These are phyloP conservation scores for Gigaspora rosea DNA, from an alignment of 192 early-diverging fungal genomes.

Conservation along the genomic window DNA sequence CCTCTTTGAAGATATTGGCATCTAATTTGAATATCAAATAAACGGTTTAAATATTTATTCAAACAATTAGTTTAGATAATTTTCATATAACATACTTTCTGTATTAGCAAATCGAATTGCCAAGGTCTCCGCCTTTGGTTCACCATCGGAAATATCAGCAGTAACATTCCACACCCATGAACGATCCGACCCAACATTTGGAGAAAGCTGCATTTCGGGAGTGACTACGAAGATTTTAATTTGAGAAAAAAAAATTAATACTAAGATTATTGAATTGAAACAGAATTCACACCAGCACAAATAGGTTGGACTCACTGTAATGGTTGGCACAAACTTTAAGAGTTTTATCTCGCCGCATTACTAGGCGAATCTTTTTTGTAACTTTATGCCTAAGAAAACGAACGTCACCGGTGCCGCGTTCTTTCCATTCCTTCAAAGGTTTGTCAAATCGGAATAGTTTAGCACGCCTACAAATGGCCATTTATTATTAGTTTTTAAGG, in stretches of 20 bases:
- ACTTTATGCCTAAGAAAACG: slow-evolving; percentile 94
- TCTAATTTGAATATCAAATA: neutral
- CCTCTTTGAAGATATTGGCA: slow-evolving; percentile 27
- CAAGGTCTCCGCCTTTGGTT: slow-evolving; percentile 78
- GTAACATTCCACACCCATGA: slow-evolving; percentile 97
- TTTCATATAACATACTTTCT: slow-evolving; percentile 54
- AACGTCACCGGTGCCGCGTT: slow-evolving; percentile 97
- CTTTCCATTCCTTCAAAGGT: slow-evolving; percentile 94
- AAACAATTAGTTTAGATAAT: neutral
- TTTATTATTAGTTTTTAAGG: too few relatives aligned
- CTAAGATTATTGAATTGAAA: neutral
- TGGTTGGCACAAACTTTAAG: slow-evolving; percentile 99
- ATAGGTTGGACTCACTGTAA: slow-evolving; percentile 53
- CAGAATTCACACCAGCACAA: too few relatives aligned
- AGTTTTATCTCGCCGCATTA: slow-evolving; percentile 99
- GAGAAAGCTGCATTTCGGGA: slow-evolving; percentile 82
- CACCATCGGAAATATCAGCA: slow-evolving; percentile 90
- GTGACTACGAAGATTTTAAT: slow-evolving; percentile 52
- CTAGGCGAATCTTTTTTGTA: slow-evolving; percentile 85
- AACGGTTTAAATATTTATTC: neutral
- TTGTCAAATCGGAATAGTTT: slow-evolving; percentile 99
- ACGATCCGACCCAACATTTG: slow-evolving; percentile 97
- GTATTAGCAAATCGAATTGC: slow-evolving; percentile 96
- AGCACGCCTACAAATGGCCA: slow-evolving; percentile 66
- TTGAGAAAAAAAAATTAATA: neutral